Evolutionary conservation across 305 asterid species (phyloP).

Genomic region (Solanum hybrid): DNA sequence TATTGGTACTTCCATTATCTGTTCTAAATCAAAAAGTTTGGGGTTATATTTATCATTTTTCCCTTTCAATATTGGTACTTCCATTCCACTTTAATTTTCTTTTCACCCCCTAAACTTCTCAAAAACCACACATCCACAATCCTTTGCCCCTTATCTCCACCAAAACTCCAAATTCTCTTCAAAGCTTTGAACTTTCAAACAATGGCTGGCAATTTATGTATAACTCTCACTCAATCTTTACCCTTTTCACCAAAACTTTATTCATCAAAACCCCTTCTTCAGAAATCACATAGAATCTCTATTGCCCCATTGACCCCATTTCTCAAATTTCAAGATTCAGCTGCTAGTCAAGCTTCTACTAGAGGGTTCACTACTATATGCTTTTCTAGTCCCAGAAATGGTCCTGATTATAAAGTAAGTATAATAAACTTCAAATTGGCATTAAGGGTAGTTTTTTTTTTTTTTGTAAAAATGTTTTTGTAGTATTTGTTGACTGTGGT

Average conservation of each 20-base stretch:
- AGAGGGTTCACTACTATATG: constrained; percentile 3
- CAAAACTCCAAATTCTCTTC: not conserved
- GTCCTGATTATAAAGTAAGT: constrained; percentile 3
- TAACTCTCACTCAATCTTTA: not conserved
- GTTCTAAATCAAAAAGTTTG: too few species aligned
- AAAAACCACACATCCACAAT: not conserved
- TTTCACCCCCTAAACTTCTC: not conserved
- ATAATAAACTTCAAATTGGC: not conserved
- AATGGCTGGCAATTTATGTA: constrained; percentile 7
- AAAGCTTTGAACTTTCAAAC: not conserved
- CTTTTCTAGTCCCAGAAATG: not conserved
- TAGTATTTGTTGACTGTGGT: too few species aligned
- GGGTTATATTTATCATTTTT: not conserved
- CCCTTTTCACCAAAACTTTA: not conserved
- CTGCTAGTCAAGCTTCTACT: not conserved
- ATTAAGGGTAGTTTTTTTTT: not conserved
- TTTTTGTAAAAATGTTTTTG: too few species aligned
- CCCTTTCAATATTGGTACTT: not conserved
- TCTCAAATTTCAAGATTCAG: constrained; percentile 6
- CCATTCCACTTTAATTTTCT: not conserved
- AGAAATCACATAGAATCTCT: not conserved
- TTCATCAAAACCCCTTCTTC: not conserved
- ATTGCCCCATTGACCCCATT: not conserved
- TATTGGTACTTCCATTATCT: not conserved
- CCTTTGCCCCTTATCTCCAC: constrained; percentile 1